A percentile compares a stretch with the other conserved stretches of the same genome.
Evolutionary conservation across 768 basidiomycete genomes (phyloP).

Genomic region (Symmetrospora coprosmae): DNA sequence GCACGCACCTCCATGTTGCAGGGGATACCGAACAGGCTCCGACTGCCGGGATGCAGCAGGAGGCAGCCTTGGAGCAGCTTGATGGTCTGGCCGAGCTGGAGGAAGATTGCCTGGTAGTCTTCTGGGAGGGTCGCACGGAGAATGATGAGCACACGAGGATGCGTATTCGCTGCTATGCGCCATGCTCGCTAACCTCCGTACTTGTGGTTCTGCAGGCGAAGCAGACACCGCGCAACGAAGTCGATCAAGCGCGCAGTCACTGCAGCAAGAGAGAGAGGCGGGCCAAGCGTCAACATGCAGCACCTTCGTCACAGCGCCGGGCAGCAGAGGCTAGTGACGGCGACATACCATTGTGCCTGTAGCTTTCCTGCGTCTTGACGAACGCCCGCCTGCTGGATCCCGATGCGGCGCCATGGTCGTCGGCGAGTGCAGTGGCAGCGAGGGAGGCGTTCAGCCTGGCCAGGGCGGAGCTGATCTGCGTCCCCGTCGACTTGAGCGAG

Average conservation of each 20-base stretch:
- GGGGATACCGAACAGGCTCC: neutral
- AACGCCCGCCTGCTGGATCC: neutral
- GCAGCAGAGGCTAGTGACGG: neutral
- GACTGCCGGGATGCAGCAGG: constrained; percentile 17
- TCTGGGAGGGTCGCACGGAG: neutral
- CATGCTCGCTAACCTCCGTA: constrained; percentile 6
- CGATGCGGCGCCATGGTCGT: neutral
- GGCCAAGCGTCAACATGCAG: neutral
- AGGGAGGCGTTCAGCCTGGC: neutral
- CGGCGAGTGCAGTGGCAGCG: neutral
- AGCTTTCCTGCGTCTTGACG: neutral
- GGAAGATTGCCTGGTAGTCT: constrained; percentile 18
- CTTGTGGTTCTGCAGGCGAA: constrained; percentile 14
- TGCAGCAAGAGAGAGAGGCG: neutral
- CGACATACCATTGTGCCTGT: neutral
- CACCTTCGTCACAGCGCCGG: neutral
- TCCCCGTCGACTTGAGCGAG: neutral
- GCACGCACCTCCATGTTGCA: constrained; percentile 22
- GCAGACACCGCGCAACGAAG: constrained; percentile 12
- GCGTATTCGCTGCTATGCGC: neutral
- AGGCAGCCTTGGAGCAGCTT: constrained; percentile 21
- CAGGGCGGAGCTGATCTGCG: neutral
- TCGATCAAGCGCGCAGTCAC: constrained; percentile 11
- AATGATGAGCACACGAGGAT: neutral
- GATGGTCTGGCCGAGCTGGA: constrained; percentile 13